These are phyloP conservation scores for Phytopythium boreale DNA, from an alignment of 352 stramenopile species.

Conservation along the genomic window DNA sequence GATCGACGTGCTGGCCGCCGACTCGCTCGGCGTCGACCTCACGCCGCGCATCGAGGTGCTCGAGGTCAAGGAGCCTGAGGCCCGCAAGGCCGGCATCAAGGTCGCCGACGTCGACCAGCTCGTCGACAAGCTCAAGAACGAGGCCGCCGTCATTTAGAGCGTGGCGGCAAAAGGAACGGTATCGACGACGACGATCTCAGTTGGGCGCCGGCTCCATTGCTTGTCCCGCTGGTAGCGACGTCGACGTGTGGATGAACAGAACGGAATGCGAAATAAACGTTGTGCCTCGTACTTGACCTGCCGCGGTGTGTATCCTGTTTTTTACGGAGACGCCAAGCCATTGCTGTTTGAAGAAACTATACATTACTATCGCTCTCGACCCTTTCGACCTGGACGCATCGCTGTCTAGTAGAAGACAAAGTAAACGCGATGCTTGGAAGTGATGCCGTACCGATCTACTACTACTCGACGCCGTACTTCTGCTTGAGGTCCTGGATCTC, in stretches of 20 bases:
- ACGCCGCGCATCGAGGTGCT: constrained; percentile 68
- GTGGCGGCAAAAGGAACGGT: background rate
- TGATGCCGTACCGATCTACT: too few relatives aligned
- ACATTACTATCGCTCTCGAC: background rate
- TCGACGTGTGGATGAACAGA: background rate
- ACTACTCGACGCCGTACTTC: constrained; percentile 79
- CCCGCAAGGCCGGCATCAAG: constrained; percentile 93
- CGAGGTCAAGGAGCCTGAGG: constrained; percentile 91
- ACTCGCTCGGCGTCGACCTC: constrained; percentile 74
- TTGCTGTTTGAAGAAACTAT: background rate
- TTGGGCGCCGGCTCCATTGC: background rate
- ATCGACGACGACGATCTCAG: too few relatives aligned
- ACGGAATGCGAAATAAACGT: constrained; percentile 3
- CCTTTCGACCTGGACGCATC: background rate
- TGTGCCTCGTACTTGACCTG: background rate
- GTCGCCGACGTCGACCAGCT: constrained; percentile 94
- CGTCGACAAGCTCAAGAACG: constrained; percentile 97
- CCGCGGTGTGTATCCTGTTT: too few relatives aligned
- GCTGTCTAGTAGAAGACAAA: background rate
- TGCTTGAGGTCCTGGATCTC: constrained; percentile 83
- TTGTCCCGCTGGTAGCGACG: background rate
- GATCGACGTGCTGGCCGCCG: constrained; percentile 75
- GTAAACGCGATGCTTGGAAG: too few relatives aligned
- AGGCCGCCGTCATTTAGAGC: constrained; percentile 84
- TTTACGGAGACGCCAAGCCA: too few relatives aligned